phyloP scores from a whole-genome alignment of 2,329 filamentous ascomycete genomes.

The Spiromastix sp. region DNA sequence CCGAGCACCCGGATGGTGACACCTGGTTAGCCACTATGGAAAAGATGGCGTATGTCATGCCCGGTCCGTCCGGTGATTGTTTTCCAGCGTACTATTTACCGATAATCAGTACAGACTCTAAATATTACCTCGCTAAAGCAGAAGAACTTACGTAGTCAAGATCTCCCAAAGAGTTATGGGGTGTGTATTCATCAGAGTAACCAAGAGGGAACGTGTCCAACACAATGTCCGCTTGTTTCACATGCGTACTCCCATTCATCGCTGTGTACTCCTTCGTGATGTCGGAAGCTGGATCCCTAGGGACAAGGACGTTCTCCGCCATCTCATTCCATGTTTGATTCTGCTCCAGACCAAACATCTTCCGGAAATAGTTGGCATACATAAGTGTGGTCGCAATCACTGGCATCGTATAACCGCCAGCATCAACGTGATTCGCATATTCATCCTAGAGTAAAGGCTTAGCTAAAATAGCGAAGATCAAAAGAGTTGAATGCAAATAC shows the following conservation, averaged over 20 bases:
- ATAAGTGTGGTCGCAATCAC: slow-evolving; percentile 46
- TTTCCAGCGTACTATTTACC: slow-evolving; percentile 49
- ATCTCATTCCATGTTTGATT: slow-evolving; percentile 52
- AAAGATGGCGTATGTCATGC: slow-evolving; percentile 64
- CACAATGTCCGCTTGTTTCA: slow-evolving; percentile 64
- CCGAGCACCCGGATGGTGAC: slow-evolving; percentile 56
- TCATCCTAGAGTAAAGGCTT: slow-evolving; percentile 46
- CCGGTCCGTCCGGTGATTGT: slow-evolving; percentile 57
- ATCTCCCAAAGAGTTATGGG: slow-evolving; percentile 41
- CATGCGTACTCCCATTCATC: slow-evolving; percentile 56
- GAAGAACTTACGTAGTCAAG: slow-evolving; percentile 46
- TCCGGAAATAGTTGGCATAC: slow-evolving; percentile 48
- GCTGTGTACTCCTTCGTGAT: slow-evolving; percentile 55
- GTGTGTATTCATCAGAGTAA: slow-evolving; percentile 46
- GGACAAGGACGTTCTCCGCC: slow-evolving; percentile 45
- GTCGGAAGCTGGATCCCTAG: slow-evolving; percentile 42
- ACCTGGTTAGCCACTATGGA: slow-evolving; percentile 56
- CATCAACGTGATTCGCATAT: slow-evolving; percentile 57
- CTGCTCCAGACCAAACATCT: slow-evolving; percentile 41
- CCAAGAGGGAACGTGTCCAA: slow-evolving; percentile 55
- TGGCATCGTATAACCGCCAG: slow-evolving; percentile 59
- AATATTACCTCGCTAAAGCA: background rate
- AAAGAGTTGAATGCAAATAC: no score
- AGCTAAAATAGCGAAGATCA: slow-evolving; percentile 5
- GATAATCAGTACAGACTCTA: background rate